Conservation (phyloP, 352 stramenopile genomes). For the Globisporangium cederbergense region DNA sequence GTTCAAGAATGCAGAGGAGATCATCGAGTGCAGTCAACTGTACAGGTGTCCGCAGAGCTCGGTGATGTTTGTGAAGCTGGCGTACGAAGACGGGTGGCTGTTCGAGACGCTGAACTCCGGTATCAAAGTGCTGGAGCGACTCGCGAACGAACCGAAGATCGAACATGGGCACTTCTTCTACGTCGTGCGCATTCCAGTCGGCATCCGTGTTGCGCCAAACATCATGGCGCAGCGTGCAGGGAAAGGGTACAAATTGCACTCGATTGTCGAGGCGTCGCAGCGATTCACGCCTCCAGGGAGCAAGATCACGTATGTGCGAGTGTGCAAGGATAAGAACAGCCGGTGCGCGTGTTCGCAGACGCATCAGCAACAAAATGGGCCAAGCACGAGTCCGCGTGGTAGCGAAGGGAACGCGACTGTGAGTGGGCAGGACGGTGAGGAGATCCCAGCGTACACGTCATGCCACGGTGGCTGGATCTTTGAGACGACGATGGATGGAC, state of each 20-base stretch:
- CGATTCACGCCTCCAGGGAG: slow-evolving; percentile 76
- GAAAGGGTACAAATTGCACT: slow-evolving; percentile 80
- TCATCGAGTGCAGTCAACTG: slow-evolving; percentile 67
- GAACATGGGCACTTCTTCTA: slow-evolving; percentile 84
- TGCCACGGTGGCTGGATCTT: slow-evolving; percentile 83
- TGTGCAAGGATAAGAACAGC: slow-evolving; percentile 72
- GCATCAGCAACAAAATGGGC: slow-evolving; percentile 25
- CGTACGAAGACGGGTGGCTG: slow-evolving; percentile 80
- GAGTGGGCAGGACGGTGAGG: slow-evolving; percentile 5
- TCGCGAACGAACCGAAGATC: slow-evolving; percentile 57
- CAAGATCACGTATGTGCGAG: slow-evolving; percentile 84
- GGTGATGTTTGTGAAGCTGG: slow-evolving; percentile 78
- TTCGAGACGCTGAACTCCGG: slow-evolving; percentile 82
- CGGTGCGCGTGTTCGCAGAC: slow-evolving; percentile 49
- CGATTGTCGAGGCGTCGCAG: slow-evolving; percentile 79
- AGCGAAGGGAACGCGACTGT: background rate
- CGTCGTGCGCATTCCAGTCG: slow-evolving; percentile 77
- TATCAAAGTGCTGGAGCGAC: slow-evolving; percentile 66
- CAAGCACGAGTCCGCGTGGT: background rate
- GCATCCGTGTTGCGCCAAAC: slow-evolving; percentile 74
- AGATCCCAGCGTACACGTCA: slow-evolving; percentile 22
- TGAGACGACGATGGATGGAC: slow-evolving; percentile 82
- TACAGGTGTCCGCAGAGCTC: slow-evolving; percentile 71
- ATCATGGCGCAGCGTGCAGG: slow-evolving; percentile 82
- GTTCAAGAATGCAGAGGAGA: slow-evolving; percentile 81